Base-by-base conservation (phyloP, 2,329 filamentous ascomycete genomes). In the Didymella lethalis region DNA sequence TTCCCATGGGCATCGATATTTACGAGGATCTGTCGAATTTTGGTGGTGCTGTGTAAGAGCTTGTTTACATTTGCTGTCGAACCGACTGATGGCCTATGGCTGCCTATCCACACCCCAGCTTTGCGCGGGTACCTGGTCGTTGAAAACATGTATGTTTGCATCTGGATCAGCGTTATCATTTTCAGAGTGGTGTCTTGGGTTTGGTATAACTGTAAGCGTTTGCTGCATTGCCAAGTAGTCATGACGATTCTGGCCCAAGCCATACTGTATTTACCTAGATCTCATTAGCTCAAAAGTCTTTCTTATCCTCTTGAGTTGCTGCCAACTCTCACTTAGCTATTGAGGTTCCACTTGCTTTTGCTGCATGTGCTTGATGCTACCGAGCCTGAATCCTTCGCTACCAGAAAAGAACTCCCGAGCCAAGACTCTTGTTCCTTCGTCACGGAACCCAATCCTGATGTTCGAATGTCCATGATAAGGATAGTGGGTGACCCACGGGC, bases 101-200 rank as follows among this genome's bases (percentile, higher is more conserved):
- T 34, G 18, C n/a, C 23, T 41, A 7, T 3, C 23, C 11, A 23
- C 38, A 23, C 8, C 23, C 8, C 5, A 11, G 38, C 38, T 14
- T 26, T 28, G 41, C 41, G 4, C 10, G 23, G 23, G 14, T 25
- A n/a, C 4, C 23, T 11, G 14, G 11, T 44, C 41, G 14, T 23
- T 31, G 7, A 14, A 5, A 26, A 40, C 5, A 14, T 43, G 8
- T 23, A 41, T 11, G 48, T n/a, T 23, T 41, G 48, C 48, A 50
- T 50, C 16, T 41, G 36, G 36, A n/a, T 50, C 34, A 50, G 48
- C 48, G 36, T 32, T 31, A 8, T 44, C 20, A 25, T 23, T 44
- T 44, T 11, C 25, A 41, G 23, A 36, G 29, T 41, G 23, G 26
- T 32, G 7, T 44, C 4, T 25, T 31, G 36, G 48, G 18, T n/a